phyloP scores from a whole-genome alignment of 2,329 filamentous ascomycete species.

The Phaeoacremonium minimum region DNA sequence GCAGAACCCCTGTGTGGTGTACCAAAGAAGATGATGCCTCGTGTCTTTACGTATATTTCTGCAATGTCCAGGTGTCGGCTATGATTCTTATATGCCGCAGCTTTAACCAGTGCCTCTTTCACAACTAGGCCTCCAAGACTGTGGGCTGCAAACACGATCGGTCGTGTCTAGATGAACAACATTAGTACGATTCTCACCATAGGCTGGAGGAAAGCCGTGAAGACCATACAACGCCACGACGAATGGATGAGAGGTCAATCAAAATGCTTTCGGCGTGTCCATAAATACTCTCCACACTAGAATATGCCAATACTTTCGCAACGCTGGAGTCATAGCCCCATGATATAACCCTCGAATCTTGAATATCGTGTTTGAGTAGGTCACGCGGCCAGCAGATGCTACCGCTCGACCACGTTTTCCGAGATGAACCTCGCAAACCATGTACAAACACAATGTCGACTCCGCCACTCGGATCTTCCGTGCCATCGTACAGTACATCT shows the following conservation, averaged over 20 bases:
- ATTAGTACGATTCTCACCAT: background rate
- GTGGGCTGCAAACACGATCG: constrained; percentile 57
- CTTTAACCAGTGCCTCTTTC: constrained; percentile 47
- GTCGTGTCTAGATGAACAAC: constrained; percentile 27
- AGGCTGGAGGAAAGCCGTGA: background rate
- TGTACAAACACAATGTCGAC: background rate
- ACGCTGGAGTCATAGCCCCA: background rate
- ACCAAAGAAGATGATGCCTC: background rate
- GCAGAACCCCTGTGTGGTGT: background rate
- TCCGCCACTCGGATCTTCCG: background rate
- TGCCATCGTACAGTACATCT: background rate
- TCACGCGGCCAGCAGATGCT: background rate
- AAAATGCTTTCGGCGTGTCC: background rate
- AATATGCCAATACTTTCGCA: background rate
- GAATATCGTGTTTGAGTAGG: background rate
- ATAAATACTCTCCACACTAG: background rate
- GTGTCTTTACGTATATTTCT: background rate
- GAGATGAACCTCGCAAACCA: background rate
- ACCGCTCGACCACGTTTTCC: background rate
- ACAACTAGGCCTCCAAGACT: constrained; percentile 57
- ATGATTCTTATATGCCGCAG: background rate
- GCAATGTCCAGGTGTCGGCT: background rate
- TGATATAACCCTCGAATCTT: background rate
- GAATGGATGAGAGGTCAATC: background rate
- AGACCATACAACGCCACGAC: background rate